Evolutionary conservation across 164 flowering plant species (phyloP), one percentile per base, ranked within the genome.

Genomic region (Litsea cubeba): DNA sequence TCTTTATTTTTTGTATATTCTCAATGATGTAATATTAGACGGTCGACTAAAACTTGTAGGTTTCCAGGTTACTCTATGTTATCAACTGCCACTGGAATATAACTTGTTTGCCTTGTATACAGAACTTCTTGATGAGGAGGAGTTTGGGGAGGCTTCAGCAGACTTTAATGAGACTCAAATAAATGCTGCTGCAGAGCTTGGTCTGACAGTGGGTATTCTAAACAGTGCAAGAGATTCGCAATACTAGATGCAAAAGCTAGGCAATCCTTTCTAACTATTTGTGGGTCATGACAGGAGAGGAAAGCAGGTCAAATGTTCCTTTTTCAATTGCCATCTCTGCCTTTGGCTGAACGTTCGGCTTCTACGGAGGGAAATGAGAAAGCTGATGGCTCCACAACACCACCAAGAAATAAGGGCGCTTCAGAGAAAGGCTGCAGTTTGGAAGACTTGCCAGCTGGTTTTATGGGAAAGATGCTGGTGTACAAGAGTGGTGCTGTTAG

Each of bases 401-500:
- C 81, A 72, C 23, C 72, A 2, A 74, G 68, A 20, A 50, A 26
- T 54, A 32, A 12, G 65, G 74, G n/a, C 54, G 49, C 30, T 32
- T 50, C 82, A 62, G 75, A 82, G 30, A 81, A 68, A 54, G 70
- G 77, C n/a, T 69, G 81, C 72, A 64, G 70, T 50, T 78, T 89
- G 80, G 86, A 87, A 68, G 87, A 87, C 23, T 79, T 90, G 66
- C 78, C 90, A 1, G 81, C 75, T 3, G 96, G 97, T 71, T 79
- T 69, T 50, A 81, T 93, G 86, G 99, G 98, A 25, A 93, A 93
- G 79, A 80, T 95, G 96, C 78, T 88, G 70, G 89, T 95, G 40
- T 89, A 89, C 88, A 87, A 84, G 84, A 93, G 93, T 71, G 99
- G 99, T 18, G 85, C 88, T 15, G 75, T 90, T 68, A 91, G 89